A percentile compares a stretch with the other conserved stretches of the same genome.
Evolutionary conservation across 2,329 filamentous ascomycete species (phyloP).

Genomic region (Colletotrichum lentis): DNA sequence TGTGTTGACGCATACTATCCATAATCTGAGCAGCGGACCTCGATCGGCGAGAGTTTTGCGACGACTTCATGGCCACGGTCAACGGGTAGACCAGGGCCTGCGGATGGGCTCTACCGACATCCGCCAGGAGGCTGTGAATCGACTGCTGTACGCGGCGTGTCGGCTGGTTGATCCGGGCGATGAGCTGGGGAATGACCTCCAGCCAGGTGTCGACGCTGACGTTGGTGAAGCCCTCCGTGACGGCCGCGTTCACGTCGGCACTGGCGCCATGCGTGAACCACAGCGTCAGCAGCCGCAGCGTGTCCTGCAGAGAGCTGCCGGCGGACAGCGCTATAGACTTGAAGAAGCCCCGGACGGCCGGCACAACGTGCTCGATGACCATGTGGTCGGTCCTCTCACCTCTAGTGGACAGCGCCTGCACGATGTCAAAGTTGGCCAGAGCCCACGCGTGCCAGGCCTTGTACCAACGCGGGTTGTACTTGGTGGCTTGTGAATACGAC

Average conservation of each 20-base stretch:
- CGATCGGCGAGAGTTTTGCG: slow-evolving; percentile 80
- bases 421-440: slow-evolving; percentile 96
- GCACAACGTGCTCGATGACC: slow-evolving; percentile 88
- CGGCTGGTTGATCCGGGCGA: slow-evolving; percentile 96
- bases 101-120: slow-evolving; percentile 92
- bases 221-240: slow-evolving; percentile 88
- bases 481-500: slow-evolving; percentile 91
- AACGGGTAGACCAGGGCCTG: slow-evolving; percentile 96
- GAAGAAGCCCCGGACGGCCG: slow-evolving; percentile 95
- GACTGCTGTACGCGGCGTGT: slow-evolving; percentile 87
- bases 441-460: slow-evolving; percentile 99
- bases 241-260: slow-evolving; percentile 84
- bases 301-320: slow-evolving; percentile 94
- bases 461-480: slow-evolving; percentile 95
- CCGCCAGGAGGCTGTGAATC: slow-evolving; percentile 89
- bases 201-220: slow-evolving; percentile 99
- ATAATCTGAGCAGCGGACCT: slow-evolving; percentile 92
- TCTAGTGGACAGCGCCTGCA: slow-evolving; percentile 78
- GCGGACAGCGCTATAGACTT: slow-evolving; percentile 93
- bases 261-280: slow-evolving; percentile 96
- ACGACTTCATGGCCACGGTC: slow-evolving; percentile 97
- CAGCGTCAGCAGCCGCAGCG: slow-evolving; percentile 86
- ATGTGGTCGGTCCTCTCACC: slow-evolving; percentile 65
- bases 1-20: slow-evolving; percentile 97
- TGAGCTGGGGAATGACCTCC: slow-evolving; percentile 95